These are phyloP conservation scores for Dianthus caryophyllus DNA, from an alignment of 148 eudicot genomes.

Conservation along the genomic window DNA sequence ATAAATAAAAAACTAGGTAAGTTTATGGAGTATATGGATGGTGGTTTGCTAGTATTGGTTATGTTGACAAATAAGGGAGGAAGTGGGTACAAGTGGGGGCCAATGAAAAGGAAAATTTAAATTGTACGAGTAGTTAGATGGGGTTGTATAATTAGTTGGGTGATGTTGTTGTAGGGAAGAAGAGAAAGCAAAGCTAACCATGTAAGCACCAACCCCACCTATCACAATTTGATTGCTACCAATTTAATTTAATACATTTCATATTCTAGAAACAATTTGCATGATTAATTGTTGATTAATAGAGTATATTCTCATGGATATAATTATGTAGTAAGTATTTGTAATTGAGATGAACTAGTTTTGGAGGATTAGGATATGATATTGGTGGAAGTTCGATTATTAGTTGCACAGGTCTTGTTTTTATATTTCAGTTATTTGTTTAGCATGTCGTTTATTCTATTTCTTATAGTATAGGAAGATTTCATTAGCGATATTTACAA, in stretches of 20 bases:
- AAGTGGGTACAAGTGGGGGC: conserved; percentile 53
- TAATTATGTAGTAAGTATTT: conserved; percentile 2
- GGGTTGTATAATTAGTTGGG: conserved; percentile 35
- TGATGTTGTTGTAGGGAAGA: conserved; percentile 36
- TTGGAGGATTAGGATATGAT: neutral
- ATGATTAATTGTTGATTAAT: conserved; percentile 24
- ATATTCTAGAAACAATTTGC: conserved; percentile 11
- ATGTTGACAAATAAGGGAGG: conserved; percentile 28
- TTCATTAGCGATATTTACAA: neutral
- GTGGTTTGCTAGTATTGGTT: conserved; percentile 25
- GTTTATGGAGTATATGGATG: no score
- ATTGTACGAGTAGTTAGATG: conserved; percentile 34
- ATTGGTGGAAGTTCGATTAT: neutral
- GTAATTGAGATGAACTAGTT: neutral
- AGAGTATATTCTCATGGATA: neutral
- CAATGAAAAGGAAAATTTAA: conserved; percentile 25
- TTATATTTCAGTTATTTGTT: neutral
- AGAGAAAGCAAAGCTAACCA: conserved; percentile 22
- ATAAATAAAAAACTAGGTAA: no score
- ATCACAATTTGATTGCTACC: conserved; percentile 23
- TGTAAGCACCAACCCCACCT: conserved; percentile 18
- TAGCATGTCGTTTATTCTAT: no score
- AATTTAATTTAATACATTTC: conserved; percentile 21
- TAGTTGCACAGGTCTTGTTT: neutral
- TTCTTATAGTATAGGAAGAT: conserved; percentile 1